These are phyloP conservation scores for Cornus controversa DNA, from an alignment of 148 eudicot genomes.

Conservation along the genomic window DNA sequence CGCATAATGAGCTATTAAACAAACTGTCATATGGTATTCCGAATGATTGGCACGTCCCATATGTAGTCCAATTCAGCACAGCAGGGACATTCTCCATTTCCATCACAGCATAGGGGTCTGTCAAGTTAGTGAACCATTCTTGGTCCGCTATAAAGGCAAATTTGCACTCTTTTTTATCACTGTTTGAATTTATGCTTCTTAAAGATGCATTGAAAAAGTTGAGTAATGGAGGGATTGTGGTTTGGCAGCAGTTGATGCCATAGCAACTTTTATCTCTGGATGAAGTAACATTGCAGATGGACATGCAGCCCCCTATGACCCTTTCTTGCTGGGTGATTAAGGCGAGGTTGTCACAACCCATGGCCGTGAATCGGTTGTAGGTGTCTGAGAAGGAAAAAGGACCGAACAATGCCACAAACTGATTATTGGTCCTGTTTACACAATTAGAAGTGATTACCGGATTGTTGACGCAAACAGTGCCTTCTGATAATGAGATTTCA, in stretches of 20 bases:
- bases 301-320: slow-evolving; percentile 28
- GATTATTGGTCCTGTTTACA: neutral
- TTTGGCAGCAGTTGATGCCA: slow-evolving; percentile 34
- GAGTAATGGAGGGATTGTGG: slow-evolving; percentile 14
- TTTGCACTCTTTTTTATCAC: no score
- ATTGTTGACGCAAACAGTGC: no score
- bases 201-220: slow-evolving; percentile 8
- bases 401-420: no score
- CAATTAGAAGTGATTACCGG: neutral
- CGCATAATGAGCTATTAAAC: no score
- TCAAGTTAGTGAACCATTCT: no score
- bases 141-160: no score
- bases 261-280: slow-evolving; percentile 11
- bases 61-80: no score
- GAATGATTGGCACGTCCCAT: no score
- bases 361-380: slow-evolving; percentile 22
- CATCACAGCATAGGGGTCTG: no score
- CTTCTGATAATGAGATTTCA: no score
- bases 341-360: slow-evolving; percentile 25
- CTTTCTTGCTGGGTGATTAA: slow-evolving; percentile 9
- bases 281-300: slow-evolving; percentile 24
- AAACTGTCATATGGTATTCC: no score
- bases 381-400: slow-evolving; percentile 24
- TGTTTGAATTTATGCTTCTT: neutral
- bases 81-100: no score